Conservation (phyloP, 352 stramenopile genomes). For the Globisporangium spiculum region DNA sequence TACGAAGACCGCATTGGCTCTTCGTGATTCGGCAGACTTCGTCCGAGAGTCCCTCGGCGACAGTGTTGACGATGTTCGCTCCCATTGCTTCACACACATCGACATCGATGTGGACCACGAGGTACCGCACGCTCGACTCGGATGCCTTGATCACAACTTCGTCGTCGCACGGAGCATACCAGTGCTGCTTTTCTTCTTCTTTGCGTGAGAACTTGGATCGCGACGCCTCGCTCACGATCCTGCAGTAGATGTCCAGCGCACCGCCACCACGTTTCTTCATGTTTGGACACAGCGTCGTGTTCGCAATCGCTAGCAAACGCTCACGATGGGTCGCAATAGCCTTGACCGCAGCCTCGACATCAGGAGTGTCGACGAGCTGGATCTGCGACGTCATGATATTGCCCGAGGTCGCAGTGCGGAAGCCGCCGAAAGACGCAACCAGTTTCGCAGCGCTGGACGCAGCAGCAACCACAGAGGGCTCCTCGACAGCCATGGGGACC, state of each 20-base stretch:
- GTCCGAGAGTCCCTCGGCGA: constrained; percentile 75
- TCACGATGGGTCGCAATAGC: constrained; percentile 53
- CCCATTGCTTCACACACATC: constrained; percentile 89
- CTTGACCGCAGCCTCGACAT: constrained; percentile 50
- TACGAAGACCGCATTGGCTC: constrained; percentile 70
- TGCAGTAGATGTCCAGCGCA: constrained; percentile 76
- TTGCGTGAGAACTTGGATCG: constrained; percentile 17
- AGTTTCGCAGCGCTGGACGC: constrained; percentile 84
- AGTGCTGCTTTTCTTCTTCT: constrained; percentile 26
- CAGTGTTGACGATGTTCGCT: constrained; percentile 88
- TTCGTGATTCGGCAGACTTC: constrained; percentile 67
- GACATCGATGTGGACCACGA: constrained; percentile 86
- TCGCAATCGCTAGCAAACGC: constrained; percentile 62
- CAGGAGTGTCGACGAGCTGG: constrained; percentile 71
- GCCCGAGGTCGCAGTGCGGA: constrained; percentile 64
- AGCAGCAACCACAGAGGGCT: constrained; percentile 81
- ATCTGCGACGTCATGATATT: constrained; percentile 90
- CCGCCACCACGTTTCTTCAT: constrained; percentile 86
- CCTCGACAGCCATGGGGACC: constrained; percentile 84
- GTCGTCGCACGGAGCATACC: constrained; percentile 60
- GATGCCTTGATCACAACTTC: constrained; percentile 52
- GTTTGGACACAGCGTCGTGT: constrained; percentile 76
- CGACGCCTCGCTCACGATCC: constrained; percentile 58
- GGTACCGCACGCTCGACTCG: constrained; percentile 30
- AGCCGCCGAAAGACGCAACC: constrained; percentile 69